phyloP scores from a whole-genome alignment of 2,329 filamentous ascomycete genomes.

The Exophiala xenobiotica region DNA sequence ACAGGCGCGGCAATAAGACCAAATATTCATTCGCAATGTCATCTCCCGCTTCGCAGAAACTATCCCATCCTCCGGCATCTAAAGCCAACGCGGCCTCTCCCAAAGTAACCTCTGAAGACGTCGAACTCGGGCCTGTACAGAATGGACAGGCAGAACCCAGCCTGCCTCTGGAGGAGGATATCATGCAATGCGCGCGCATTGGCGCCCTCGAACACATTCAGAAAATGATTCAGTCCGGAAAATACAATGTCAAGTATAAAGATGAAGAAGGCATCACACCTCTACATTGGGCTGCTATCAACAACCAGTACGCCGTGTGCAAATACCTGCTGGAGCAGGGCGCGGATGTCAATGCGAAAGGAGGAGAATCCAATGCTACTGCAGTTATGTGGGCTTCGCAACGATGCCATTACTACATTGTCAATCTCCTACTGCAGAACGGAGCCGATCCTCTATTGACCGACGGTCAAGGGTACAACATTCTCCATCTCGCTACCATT shows the following conservation, averaged over 20 bases:
- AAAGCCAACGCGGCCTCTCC: slow-evolving; percentile 25
- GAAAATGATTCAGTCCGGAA: slow-evolving; percentile 80
- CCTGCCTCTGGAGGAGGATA: slow-evolving; percentile 67
- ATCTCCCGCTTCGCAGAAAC: slow-evolving; percentile 18
- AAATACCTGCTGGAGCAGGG: slow-evolving; percentile 85
- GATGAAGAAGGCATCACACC: slow-evolving; percentile 95
- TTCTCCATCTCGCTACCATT: slow-evolving; percentile 93
- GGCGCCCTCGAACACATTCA: slow-evolving; percentile 86
- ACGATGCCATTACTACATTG: slow-evolving; percentile 92
- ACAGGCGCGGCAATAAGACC: slow-evolving; percentile 5
- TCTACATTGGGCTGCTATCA: slow-evolving; percentile 96
- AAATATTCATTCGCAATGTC: slow-evolving; percentile 16
- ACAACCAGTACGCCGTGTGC: slow-evolving; percentile 97
- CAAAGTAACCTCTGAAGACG: slow-evolving; percentile 24
- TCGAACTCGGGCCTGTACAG: slow-evolving; percentile 29
- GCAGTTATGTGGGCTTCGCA: slow-evolving; percentile 97
- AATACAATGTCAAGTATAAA: slow-evolving; percentile 75
- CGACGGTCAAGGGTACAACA: slow-evolving; percentile 96
- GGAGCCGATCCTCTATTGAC: slow-evolving; percentile 90
- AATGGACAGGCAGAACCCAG: slow-evolving; percentile 29
- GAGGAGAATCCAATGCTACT: slow-evolving; percentile 91
- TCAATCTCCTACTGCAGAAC: slow-evolving; percentile 85
- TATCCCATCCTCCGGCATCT: slow-evolving; percentile 20
- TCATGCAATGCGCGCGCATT: slow-evolving; percentile 91
- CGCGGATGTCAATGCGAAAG: slow-evolving; percentile 90